These are phyloP conservation scores for Piper longum DNA, from an alignment of 164 flowering plant genomes.

Conservation along the genomic window DNA sequence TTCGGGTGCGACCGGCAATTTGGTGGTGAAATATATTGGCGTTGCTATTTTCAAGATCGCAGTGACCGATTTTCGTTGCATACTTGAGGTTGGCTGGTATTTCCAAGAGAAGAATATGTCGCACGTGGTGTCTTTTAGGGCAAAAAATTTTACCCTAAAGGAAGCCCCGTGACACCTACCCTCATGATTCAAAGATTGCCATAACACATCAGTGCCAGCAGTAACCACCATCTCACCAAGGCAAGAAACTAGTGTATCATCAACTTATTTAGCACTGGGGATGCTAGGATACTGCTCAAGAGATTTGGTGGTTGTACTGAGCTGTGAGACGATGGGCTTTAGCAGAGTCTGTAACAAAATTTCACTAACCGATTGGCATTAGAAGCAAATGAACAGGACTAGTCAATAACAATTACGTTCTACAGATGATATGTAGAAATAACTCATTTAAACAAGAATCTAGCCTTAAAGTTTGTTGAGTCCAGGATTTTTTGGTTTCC, in stretches of 20 bases:
- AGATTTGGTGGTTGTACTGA: conserved; percentile 51
- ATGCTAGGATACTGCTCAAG: conserved; percentile 28
- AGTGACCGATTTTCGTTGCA: too few species aligned
- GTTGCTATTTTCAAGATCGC: too few species aligned
- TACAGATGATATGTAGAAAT: not conserved
- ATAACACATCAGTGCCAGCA: conserved; percentile 69
- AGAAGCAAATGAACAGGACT: not conserved
- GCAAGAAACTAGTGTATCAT: conserved; percentile 60
- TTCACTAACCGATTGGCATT: not conserved
- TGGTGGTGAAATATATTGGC: too few species aligned
- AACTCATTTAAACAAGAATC: conserved; percentile 2
- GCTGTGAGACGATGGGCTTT: conserved; percentile 82
- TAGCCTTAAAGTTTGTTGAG: conserved; percentile 58
- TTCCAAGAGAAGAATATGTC: too few species aligned
- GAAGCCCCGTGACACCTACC: too few species aligned
- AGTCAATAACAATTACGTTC: too few species aligned
- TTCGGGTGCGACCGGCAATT: too few species aligned
- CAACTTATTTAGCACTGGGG: conserved; percentile 61
- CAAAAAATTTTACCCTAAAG: too few species aligned
- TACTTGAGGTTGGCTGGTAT: too few species aligned
- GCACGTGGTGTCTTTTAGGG: too few species aligned
- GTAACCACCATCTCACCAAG: conserved; percentile 89
- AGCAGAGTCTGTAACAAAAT: conserved; percentile 39
- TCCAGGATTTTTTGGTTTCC: conserved; percentile 72
- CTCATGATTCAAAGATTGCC: conserved; percentile 92